Percentiles rank a stretch among this genome's conserved stretches.
Conservation (phyloP, 2,329 filamentous ascomycete genomes). For the Emergomyces orientalis region DNA sequence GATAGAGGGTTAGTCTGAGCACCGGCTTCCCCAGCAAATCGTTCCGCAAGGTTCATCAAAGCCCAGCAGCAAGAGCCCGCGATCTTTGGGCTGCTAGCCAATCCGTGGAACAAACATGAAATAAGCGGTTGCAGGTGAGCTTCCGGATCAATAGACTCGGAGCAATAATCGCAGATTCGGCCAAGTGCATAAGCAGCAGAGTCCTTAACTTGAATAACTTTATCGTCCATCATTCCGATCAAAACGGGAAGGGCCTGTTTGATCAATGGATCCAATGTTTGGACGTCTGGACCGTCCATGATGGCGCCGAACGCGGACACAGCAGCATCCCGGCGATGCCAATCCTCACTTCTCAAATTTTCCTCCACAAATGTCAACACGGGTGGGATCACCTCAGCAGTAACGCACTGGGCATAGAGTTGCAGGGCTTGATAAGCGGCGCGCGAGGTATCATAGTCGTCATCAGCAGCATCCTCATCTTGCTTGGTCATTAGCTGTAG, state of each 20-base stretch:
- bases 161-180: conserved; percentile 88
- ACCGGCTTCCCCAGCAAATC: conserved; percentile 80
- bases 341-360: conserved; percentile 83
- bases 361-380: conserved; percentile 87
- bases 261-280: conserved; percentile 82
- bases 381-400: conserved; percentile 69
- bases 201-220: conserved; percentile 81
- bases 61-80: conserved; percentile 98
- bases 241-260: conserved; percentile 90
- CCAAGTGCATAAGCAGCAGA: conserved; percentile 93
- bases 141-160: conserved; percentile 78
- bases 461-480: conserved; percentile 91
- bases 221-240: conserved; percentile 86
- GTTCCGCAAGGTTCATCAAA: conserved; percentile 93
- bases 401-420: conserved; percentile 88
- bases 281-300: conserved; percentile 95
- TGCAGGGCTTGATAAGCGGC: conserved; percentile 95
- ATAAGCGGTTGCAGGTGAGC: conserved; percentile 79
- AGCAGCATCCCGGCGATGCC: conserved; percentile 89
- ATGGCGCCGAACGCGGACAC: conserved; percentile 97
- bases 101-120: conserved; percentile 75
- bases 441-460: conserved; percentile 94
- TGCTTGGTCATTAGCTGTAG: conserved; percentile 86
- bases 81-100: conserved; percentile 91
- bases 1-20: conserved; percentile 74